A percentile compares a stretch with the other conserved stretches of the same genome.
Conservation (phyloP, 129 eudicot genomes). For the Pulicaria dysenterica region DNA sequence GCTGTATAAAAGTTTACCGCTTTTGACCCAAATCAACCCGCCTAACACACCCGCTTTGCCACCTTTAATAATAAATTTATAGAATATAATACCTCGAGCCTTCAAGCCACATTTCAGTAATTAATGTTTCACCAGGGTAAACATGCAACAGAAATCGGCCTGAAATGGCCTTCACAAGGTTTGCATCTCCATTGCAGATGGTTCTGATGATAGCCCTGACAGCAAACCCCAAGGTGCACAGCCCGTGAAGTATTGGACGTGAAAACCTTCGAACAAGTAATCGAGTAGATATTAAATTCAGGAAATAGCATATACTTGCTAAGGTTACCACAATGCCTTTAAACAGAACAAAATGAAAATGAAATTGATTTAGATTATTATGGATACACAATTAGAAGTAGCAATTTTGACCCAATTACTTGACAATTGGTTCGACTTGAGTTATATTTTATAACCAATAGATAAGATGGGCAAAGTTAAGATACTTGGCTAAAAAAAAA, state of each 20-base stretch:
- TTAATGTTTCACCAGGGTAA: slow-evolving; percentile 87
- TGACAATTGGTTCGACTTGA: too few species aligned
- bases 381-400: neutral
- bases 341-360: neutral
- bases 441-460: neutral
- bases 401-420: slow-evolving; percentile 7
- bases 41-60: neutral
- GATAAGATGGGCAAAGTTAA: neutral
- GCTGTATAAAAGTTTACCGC: too few species aligned
- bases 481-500: too few species aligned
- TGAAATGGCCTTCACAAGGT: slow-evolving; percentile 71
- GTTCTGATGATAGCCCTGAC: slow-evolving; percentile 77
- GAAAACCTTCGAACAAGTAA: slow-evolving; percentile 53
- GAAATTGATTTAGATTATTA: neutral
- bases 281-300: neutral
- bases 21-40: slow-evolving; percentile 1
- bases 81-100: slow-evolving; percentile 56
- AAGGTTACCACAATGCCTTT: neutral
- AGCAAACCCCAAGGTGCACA: slow-evolving; percentile 94
- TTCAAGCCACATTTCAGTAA: slow-evolving; percentile 93
- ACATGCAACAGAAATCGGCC: slow-evolving; percentile 81
- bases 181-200: slow-evolving; percentile 76
- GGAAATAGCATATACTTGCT: neutral
- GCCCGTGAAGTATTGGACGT: slow-evolving; percentile 95
- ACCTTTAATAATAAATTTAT: neutral